These are phyloP conservation scores for Macrotyloma uniflorum DNA, from an alignment of 306 rosid species.

Conservation along the genomic window DNA sequence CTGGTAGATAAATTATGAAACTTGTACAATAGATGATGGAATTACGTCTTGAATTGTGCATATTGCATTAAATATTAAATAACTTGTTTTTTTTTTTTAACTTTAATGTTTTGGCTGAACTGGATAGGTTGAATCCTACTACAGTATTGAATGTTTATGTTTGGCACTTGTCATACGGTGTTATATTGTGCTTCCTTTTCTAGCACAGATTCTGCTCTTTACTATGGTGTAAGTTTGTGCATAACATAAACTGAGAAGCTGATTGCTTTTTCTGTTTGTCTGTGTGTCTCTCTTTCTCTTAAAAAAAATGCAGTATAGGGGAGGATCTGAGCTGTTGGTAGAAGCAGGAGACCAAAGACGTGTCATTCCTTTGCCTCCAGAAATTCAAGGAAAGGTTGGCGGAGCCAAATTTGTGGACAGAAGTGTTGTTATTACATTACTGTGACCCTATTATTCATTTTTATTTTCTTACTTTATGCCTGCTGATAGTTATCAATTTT, in stretches of 20 bases:
- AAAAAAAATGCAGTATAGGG: conserved; percentile 70
- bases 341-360: conserved; percentile 99
- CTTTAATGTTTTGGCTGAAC: not conserved
- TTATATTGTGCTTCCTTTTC: conserved; percentile 4
- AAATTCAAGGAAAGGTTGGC: conserved; percentile 89
- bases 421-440: conserved; percentile 75
- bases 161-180: not conserved
- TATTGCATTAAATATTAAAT: not conserved
- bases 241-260: conserved; percentile 24
- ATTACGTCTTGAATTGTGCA: not conserved
- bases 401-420: conserved; percentile 89
- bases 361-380: conserved; percentile 71
- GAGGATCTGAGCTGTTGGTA: conserved; percentile 92
- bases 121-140: conserved; percentile 13
- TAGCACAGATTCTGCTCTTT: not conserved
- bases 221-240: conserved; percentile 4
- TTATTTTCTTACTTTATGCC: conserved; percentile 10
- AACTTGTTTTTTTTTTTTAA: not conserved
- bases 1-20: conserved; percentile 6
- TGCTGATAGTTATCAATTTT: conserved; percentile 22
- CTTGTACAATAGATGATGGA: conserved; percentile 1
- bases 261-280: not conserved
- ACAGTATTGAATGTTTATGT: conserved; percentile 10
- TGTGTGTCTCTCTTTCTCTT: not conserved
- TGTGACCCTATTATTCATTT: conserved; percentile 35